These are phyloP conservation scores for Fusarium sp. DNA, from an alignment of 2,329 filamentous ascomycete species.

Conservation along the genomic window DNA sequence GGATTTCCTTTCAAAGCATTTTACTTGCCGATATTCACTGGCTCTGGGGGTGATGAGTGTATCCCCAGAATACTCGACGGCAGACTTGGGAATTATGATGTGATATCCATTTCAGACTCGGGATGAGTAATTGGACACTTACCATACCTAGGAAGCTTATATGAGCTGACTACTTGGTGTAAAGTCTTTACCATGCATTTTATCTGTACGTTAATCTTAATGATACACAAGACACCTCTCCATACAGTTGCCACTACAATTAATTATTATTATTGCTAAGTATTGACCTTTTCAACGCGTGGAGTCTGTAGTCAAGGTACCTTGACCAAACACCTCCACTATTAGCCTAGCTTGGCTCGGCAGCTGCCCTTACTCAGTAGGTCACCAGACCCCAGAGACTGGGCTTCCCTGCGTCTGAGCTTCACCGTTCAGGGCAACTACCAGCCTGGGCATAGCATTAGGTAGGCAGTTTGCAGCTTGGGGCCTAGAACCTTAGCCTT, in stretches of 20 bases:
- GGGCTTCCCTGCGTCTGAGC: conserved; percentile 21
- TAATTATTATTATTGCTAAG: neutral
- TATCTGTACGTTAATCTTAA: neutral
- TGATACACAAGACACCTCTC: neutral
- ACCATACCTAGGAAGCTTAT: neutral
- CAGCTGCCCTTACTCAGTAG: conserved; percentile 35
- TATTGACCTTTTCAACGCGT: neutral
- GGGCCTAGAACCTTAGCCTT: neutral
- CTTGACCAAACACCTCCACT: conserved; percentile 34
- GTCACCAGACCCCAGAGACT: conserved; percentile 35
- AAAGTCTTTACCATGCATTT: neutral
- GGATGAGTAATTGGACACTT: neutral
- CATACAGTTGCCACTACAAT: neutral
- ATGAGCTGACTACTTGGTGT: neutral
- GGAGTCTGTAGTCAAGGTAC: neutral
- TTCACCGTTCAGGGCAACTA: conserved; percentile 29
- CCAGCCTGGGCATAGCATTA: neutral
- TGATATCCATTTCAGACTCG: neutral
- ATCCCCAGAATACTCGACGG: too few relatives aligned
- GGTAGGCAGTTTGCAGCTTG: too few relatives aligned
- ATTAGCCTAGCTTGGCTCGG: conserved; percentile 29
- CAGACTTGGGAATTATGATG: neutral
- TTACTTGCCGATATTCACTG: conserved; percentile 17
- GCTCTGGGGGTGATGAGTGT: too few relatives aligned
- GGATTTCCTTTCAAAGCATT: neutral